Evolutionary conservation across 257 asterid genomes (phyloP).

Genomic region (Fraxinus pennsylvanica): DNA sequence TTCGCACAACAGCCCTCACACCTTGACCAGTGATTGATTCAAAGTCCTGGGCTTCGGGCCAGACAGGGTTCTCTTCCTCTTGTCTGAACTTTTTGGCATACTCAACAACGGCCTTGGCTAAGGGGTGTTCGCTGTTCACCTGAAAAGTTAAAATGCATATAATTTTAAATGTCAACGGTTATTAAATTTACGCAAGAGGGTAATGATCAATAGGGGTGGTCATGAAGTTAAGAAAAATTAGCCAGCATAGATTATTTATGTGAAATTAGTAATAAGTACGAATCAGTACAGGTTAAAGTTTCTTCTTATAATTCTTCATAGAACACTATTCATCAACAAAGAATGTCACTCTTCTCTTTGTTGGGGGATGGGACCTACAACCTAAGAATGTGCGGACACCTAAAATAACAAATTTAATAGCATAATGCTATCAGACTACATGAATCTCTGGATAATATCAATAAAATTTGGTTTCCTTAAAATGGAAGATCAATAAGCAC

Average conservation of each 20-base stretch:
- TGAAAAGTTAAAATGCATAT: conserved; percentile 21
- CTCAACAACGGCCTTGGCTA: conserved; percentile 73
- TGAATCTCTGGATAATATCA: neutral
- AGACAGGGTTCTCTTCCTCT: conserved; percentile 43
- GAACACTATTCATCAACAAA: no score
- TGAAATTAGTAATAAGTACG: neutral
- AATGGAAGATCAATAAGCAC: neutral
- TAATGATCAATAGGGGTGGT: no score
- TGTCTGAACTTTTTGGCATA: conserved; percentile 49
- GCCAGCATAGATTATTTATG: neutral
- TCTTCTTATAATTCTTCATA: neutral
- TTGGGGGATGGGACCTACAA: neutral
- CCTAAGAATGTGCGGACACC: neutral
- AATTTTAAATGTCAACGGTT: neutral
- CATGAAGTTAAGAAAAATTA: neutral
- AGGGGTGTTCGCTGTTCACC: conserved; percentile 89
- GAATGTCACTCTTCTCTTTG: neutral
- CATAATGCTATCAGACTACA: neutral
- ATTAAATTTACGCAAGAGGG: neutral
- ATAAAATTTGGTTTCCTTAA: neutral
- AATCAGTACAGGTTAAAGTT: neutral
- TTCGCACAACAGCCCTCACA: conserved; percentile 67
- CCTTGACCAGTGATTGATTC: conserved; percentile 84
- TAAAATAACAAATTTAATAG: neutral
- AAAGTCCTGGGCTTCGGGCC: conserved; percentile 62